These are phyloP conservation scores for Tolypocladium paradoxum DNA, from an alignment of 2,329 filamentous ascomycete species.

Conservation along the genomic window DNA sequence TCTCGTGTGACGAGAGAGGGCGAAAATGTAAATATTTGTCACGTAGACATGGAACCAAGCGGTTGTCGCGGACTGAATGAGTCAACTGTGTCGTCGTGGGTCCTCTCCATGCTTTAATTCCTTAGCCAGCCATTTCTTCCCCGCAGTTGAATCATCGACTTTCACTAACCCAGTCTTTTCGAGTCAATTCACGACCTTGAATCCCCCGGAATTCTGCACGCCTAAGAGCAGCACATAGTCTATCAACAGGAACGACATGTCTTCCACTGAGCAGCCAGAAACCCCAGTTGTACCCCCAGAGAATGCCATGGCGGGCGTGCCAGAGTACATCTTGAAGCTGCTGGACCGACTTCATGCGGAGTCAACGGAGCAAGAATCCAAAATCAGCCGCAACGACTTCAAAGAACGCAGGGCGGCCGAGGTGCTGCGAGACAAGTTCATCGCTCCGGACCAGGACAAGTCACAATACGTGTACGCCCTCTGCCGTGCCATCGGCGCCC, in stretches of 20 bases:
- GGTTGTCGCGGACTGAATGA: background rate
- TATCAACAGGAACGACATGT: background rate
- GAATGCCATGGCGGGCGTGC: slow-evolving; percentile 2
- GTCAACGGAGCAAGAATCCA: slow-evolving; percentile 5
- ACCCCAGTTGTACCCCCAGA: background rate
- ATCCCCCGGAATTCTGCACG: background rate
- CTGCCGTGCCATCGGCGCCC: slow-evolving; percentile 34
- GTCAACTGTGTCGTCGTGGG: background rate
- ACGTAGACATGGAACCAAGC: background rate
- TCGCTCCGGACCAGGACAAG: slow-evolving; percentile 50
- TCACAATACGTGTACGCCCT: slow-evolving; percentile 46
- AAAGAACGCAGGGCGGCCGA: slow-evolving; percentile 12
- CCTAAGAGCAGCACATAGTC: too few relatives aligned
- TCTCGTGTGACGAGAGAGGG: background rate
- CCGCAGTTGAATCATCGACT: background rate
- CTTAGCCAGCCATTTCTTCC: background rate
- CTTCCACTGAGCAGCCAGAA: background rate
- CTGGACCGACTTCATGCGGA: slow-evolving; percentile 7
- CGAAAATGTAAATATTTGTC: background rate
- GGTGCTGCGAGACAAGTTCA: slow-evolving; percentile 44
- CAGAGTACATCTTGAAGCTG: slow-evolving; percentile 3
- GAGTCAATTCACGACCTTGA: background rate
- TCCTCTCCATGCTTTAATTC: background rate
- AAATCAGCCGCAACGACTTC: slow-evolving; percentile 2
- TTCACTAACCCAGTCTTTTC: background rate